Base-by-base conservation (phyloP, 805 yeast species). In the Teunomyces barrocoloradensis region DNA sequence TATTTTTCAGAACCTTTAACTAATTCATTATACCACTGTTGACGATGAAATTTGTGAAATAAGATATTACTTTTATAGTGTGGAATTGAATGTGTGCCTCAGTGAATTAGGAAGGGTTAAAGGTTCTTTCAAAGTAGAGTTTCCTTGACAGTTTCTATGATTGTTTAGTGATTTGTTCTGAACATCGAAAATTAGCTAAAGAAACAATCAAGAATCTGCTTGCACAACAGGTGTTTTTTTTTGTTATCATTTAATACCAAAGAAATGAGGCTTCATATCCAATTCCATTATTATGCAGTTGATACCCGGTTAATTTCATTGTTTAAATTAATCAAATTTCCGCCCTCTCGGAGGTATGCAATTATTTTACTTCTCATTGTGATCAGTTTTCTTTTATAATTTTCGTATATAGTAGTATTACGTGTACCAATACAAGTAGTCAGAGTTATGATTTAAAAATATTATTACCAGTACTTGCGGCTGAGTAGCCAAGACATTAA, bases 1-100 rank as follows among this genome's bases (percentile, higher is more conserved):
- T 37, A 37, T 37, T 20, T n/a, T 32, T 20, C 10, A 4, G 40
- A 37, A 37, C 40, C 40, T 37, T 37, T 37, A 23, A 23, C 40
- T 37, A 37, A 20, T 21, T 37, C 40, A 37, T 37, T 25, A 13
- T 21, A 21, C 40, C 40, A 37, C 29, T 23, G 40, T 21, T 15
- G 29, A 23, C 42, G 23, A n/a, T 33, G 27, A 25, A 17, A 30
- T n/a, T 44, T 10, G 29, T 36, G 30, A 42, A 10, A 21, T 23
- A 39, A 25, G 36, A 41, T 17, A 12, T 37, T 17, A 23, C 11
- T 42, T 29, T 34, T 21, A 34, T 12, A 29, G 45, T 29, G 37
- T 15, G 34, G 34, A 39, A 39, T n/a, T 10, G 5, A 13, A 23
- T 43, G 30, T 33, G 34, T 37, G 30, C 40, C 37, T 13, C 33